Conservation (phyloP, 2,329 filamentous ascomycete genomes). For the Alternaria triticimaculans region DNA sequence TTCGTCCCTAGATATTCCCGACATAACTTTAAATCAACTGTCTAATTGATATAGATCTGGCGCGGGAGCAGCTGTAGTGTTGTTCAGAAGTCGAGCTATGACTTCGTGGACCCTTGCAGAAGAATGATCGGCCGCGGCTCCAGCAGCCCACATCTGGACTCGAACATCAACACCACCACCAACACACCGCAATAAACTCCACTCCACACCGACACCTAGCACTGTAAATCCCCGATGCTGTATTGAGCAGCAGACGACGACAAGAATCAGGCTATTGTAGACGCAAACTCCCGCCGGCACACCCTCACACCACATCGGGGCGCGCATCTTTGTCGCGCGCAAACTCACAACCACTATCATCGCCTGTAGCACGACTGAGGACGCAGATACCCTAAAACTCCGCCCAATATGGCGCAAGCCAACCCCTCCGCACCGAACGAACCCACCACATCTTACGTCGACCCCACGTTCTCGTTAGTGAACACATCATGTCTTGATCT, state of each 20-base stretch:
- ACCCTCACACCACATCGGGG: neutral
- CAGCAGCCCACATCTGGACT: conserved; percentile 4
- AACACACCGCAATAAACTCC: neutral
- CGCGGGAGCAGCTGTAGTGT: neutral
- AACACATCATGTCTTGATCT: conserved; percentile 89
- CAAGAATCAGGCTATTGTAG: neutral
- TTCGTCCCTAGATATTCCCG: neutral
- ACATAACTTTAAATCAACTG: neutral
- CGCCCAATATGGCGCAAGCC: conserved; percentile 23
- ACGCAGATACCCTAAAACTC: neutral
- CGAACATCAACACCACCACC: neutral
- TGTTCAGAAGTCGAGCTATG: conserved; percentile 8
- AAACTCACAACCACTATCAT: neutral
- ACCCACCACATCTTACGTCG: conserved; percentile 57
- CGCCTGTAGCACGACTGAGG: neutral
- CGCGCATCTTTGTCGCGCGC: neutral
- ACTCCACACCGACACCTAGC: neutral
- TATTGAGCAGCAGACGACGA: neutral
- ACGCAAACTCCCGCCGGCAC: neutral
- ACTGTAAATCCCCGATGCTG: neutral
- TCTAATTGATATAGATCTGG: neutral
- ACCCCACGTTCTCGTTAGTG: conserved; percentile 78
- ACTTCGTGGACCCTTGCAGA: conserved; percentile 17
- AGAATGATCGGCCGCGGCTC: conserved; percentile 20
- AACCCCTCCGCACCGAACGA: conserved; percentile 18